phyloP scores from a whole-genome alignment of 495 filamentous ascomycete species.

The Lasiosphaeria miniovina region DNA sequence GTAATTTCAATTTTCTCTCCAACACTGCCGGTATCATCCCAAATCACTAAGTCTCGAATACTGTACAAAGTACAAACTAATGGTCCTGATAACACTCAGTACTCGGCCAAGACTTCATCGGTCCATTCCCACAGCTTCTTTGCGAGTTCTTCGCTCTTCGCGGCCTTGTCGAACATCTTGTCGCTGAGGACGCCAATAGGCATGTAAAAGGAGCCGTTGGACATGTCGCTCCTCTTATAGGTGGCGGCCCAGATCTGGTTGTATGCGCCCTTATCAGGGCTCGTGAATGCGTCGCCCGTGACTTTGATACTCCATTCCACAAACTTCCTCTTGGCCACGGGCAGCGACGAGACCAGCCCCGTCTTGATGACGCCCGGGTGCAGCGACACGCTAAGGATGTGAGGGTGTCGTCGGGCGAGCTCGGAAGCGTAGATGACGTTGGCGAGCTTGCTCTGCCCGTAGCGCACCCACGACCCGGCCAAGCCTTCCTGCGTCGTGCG shows the following conservation, averaged over 20 bases:
- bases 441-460: constrained; percentile 64
- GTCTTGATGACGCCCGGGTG: constrained; percentile 66
- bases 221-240: constrained; percentile 33
- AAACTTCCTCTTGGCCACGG: constrained; percentile 12
- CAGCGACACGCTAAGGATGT: constrained; percentile 51
- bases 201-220: constrained; percentile 36
- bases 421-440: constrained; percentile 62
- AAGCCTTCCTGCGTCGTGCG: constrained; percentile 34
- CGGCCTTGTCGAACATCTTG: constrained; percentile 25
- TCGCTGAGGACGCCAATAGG: constrained; percentile 21
- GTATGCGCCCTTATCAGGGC: constrained; percentile 46
- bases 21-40: too few species aligned
- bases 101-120: constrained; percentile 44
- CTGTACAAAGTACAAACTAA: too few species aligned
- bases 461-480: constrained; percentile 43
- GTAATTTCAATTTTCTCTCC: too few species aligned
- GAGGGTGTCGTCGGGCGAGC: constrained; percentile 55
- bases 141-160: constrained; percentile 48
- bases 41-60: too few species aligned
- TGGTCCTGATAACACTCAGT: background rate
- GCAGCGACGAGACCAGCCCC: constrained; percentile 39
- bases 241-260: constrained; percentile 62
- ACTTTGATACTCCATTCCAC: constrained; percentile 18
- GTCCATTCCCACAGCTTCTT: constrained; percentile 62
- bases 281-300: constrained; percentile 18